Evolutionary conservation across 108 stramenopile species (phyloP).

Genomic region (Cyclotella cryptica): DNA sequence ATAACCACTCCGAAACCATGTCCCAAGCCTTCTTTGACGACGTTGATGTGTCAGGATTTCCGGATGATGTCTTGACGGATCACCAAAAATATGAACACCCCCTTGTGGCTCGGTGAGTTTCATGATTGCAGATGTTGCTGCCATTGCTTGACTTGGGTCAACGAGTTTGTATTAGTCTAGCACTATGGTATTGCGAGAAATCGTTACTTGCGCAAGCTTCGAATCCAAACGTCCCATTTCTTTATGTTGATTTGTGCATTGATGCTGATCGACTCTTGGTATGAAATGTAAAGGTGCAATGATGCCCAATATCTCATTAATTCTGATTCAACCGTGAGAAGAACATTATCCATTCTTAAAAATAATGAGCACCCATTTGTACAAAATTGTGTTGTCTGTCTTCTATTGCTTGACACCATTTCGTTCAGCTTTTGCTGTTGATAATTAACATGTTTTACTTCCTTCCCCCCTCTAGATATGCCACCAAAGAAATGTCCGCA

Average conservation of each 20-base stretch:
- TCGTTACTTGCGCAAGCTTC: no score
- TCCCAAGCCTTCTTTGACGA: slow-evolving; percentile 8
- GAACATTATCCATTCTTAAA: slow-evolving; percentile 25
- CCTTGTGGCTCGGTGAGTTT: slow-evolving; percentile 73
- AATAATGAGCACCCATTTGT: not conserved
- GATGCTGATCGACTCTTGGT: no score
- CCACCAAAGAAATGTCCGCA: slow-evolving; percentile 98
- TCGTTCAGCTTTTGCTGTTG: not conserved
- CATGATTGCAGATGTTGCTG: not conserved
- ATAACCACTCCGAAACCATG: not conserved
- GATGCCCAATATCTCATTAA: slow-evolving; percentile 20
- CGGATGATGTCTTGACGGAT: slow-evolving; percentile 69
- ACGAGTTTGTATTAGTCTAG: not conserved
- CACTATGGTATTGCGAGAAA: no score
- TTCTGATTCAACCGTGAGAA: slow-evolving; percentile 9
- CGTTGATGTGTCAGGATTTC: slow-evolving; percentile 21
- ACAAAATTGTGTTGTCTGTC: not conserved
- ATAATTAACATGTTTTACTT: not conserved
- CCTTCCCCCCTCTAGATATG: slow-evolving; percentile 67
- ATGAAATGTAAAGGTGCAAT: not conserved
- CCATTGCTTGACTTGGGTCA: not conserved
- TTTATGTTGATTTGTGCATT: no score
- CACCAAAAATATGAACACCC: slow-evolving; percentile 91
- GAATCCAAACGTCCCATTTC: no score
- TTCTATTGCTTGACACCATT: not conserved